Conservation (phyloP, 192 early-diverging fungal species). For the Umbelopsis isabellina region DNA sequence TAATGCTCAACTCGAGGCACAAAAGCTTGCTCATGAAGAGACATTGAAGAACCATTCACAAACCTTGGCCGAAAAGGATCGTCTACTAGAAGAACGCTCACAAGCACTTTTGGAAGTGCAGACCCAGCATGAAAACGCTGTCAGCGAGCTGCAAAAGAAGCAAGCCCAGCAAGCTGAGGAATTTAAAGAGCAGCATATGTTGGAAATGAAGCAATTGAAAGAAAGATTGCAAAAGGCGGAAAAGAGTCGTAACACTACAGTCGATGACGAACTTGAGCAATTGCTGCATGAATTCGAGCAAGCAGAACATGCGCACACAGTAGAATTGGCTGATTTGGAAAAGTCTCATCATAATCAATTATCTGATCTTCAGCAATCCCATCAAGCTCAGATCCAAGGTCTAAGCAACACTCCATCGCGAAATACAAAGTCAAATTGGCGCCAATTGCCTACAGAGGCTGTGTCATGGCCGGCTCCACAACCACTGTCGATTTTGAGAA, state of each 20-base stretch:
- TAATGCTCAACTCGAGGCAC: conserved; percentile 38
- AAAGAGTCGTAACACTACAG: conserved; percentile 13
- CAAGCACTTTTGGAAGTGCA: conserved; percentile 30
- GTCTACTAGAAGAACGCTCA: conserved; percentile 24
- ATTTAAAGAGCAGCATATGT: conserved; percentile 17
- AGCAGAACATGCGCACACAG: conserved; percentile 35
- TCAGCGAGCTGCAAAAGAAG: conserved; percentile 23
- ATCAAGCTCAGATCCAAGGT: conserved; percentile 29
- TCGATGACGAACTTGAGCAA: conserved; percentile 38
- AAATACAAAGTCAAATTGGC: conserved; percentile 13
- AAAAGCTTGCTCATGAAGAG: conserved; percentile 38
- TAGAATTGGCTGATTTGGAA: conserved; percentile 29
- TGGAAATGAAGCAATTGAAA: conserved; percentile 18
- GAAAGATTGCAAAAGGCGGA: conserved; percentile 24
- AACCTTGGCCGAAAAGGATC: conserved; percentile 36
- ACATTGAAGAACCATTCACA: conserved; percentile 30
- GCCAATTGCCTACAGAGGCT: conserved; percentile 36
- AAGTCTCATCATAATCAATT: conserved; percentile 36
- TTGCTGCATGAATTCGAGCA: conserved; percentile 39
- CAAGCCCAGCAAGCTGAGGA: conserved; percentile 17
- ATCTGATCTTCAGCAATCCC: conserved; percentile 26
- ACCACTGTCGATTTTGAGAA: conserved; percentile 24
- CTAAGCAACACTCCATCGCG: conserved; percentile 1
- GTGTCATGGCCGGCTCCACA: conserved; percentile 44
- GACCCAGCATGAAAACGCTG: conserved; percentile 20